Base-by-base conservation (phyloP, 208 protist species). In the Angomonas ambiguus region DNA sequence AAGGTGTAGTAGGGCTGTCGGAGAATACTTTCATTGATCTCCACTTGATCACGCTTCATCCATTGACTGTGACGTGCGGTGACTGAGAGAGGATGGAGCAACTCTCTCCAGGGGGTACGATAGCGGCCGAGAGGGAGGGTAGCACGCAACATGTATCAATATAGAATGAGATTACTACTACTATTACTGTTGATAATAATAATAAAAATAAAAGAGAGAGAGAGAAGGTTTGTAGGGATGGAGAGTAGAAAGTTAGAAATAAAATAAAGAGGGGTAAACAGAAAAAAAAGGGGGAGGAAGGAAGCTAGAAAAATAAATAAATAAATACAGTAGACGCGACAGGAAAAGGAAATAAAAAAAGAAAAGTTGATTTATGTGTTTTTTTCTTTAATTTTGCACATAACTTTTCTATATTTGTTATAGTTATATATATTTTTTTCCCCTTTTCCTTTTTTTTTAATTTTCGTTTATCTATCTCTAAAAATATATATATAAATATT, bases 1-100 rank as follows among this genome's bases (percentile, higher is more conserved):
- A 95, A 71, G 34, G 74, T 88, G 74, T 95, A 95, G 72, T 95
- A 95, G 30, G 89, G 89, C 48, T 81, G 74, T 0, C 86, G 81
- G 34, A 95, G 72, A 11, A 91, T 11, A 2, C 71, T 74, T 62
- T 95, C 86, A 59, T 95, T 95, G 33, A 87, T 76, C 42, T 95
- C 89, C 10, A 92, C 85, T 2, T 74, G 80, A 71, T 95, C 89
- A 0, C 89, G 82, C 76, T 95, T 95, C 32, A 95, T 64, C 87
- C 89, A 95, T 66, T 95, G 80, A 30, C 62, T 61, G 31, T 85
- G 74, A 16, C 89, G 84, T 0, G 86, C 86, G 27, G 51, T 38
- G 28, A 82, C 57, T 13, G 89, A 83, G 0, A 95, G 75, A 0
- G 85, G 85, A 51, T 95, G 89, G 2, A 95, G 81, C 38, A 95